Evolutionary conservation across 148 eudicot genomes (phyloP), one percentile per base, ranked within the genome.

Genomic region (Chenopodium album): DNA sequence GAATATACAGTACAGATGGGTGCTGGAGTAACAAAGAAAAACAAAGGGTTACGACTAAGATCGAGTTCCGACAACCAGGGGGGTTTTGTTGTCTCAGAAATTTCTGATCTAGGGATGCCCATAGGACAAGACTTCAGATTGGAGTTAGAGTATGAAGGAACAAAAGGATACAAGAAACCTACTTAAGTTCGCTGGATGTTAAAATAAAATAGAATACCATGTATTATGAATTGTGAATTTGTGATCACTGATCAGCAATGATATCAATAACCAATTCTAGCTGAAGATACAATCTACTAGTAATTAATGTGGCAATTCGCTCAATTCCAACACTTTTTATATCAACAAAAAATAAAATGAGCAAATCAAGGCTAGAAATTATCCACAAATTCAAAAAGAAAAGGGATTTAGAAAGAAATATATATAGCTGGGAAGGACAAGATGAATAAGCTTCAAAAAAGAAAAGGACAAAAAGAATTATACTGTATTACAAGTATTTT

Each of bases 71-170:
- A 67, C 47, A 82, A 32, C 9, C 63, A 79, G 2, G 87, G 74
- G 54, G 77, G 72, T 48, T 90, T 90, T 81, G 84, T 46, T 31
- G 87, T 79, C 23, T 71, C 87, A n/a, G 97, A 89, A 82, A 82
- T 91, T 26, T 75, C 92, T 14, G 82, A 79, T 47, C 69, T 91
- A 48, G 84, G 84, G 28, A 14, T 84, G 80, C 87, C 82, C 54
- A 71, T 93, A 0, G 97, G 94, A 81, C 78, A 85, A 63, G 88
- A 76, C 65, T 80, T 84, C 47, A 69, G 47, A 78, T 14, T 84
- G 56, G 68, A 76, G 72, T 60, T 84, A 67, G 28, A 84, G 19
- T 73, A 76, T 79, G 76, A 79, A 50, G 82, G 47, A 20, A 46
- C 62, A 29, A n/a, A 46, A 48, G n/a, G 64, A 69, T 50, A 32